Evolutionary conservation across 2,329 filamentous ascomycete genomes (phyloP).

Genomic region (Alternaria arborescens): DNA sequence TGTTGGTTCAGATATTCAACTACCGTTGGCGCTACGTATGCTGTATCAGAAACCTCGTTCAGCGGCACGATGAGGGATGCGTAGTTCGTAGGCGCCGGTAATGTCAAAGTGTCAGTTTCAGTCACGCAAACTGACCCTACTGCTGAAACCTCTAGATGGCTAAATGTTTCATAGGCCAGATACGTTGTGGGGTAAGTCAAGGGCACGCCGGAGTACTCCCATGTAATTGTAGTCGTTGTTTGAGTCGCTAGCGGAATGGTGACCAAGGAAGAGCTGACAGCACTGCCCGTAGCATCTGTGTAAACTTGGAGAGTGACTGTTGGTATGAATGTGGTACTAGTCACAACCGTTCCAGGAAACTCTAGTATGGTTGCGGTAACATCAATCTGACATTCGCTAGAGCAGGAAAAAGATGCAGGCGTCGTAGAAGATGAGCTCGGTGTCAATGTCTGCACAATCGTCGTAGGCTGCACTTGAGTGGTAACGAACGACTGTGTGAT

Average conservation of each 20-base stretch:
- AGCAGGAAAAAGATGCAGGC: conserved; percentile 32
- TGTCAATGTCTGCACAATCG: conserved; percentile 31
- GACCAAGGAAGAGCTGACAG: conserved; percentile 25
- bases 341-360: conserved; percentile 39
- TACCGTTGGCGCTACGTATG: conserved; percentile 36
- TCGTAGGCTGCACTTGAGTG: conserved; percentile 33
- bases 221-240: conserved; percentile 31
- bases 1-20: conserved; percentile 43
- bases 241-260: conserved; percentile 25
- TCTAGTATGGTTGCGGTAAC: conserved; percentile 40
- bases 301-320: conserved; percentile 36
- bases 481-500: conserved; percentile 27
- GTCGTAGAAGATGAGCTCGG: conserved; percentile 27
- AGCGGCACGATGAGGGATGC: conserved; percentile 32
- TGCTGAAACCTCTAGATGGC: conserved; percentile 33
- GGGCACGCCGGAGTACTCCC: conserved; percentile 34
- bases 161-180: conserved; percentile 43
- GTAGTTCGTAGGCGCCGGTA: conserved; percentile 42
- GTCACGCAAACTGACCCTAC: conserved; percentile 32
- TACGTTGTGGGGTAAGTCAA: conserved; percentile 47
- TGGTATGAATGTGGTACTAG: conserved; percentile 24
- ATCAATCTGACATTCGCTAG: conserved; percentile 41
- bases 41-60: conserved; percentile 31
- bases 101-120: conserved; percentile 21
- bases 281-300: conserved; percentile 18